Conservation (phyloP, 202 grass and related monocot genomes). For the Miscanthus sacchariflorus region DNA sequence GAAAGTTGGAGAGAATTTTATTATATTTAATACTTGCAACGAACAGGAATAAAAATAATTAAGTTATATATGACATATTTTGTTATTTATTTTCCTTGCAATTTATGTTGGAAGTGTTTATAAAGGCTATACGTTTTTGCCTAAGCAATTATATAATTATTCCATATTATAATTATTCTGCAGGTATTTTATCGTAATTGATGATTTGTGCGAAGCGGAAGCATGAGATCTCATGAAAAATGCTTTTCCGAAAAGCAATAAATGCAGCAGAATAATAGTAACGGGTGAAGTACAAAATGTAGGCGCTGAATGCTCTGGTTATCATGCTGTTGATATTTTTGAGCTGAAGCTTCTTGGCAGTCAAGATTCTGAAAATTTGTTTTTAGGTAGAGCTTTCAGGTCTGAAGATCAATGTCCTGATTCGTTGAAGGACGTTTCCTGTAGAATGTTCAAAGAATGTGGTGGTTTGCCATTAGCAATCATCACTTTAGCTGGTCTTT, state of each 20-base stretch:
- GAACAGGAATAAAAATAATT: too few relatives aligned
- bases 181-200: neutral
- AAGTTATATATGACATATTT: too few relatives aligned
- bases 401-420: neutral
- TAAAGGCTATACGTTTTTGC: too few relatives aligned
- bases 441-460: neutral
- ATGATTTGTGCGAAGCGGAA: neutral
- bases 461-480: conserved; percentile 1
- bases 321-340: neutral
- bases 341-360: neutral
- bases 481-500: neutral
- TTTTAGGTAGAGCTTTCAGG: neutral
- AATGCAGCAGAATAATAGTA: neutral
- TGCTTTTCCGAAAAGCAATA: neutral
- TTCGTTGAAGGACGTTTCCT: neutral
- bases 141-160: too few relatives aligned
- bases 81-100: too few relatives aligned
- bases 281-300: neutral
- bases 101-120: too few relatives aligned
- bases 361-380: neutral
- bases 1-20: too few relatives aligned
- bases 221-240: neutral
- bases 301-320: neutral
- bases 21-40: too few relatives aligned
- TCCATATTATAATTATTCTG: neutral